These are phyloP conservation scores for Penicillium sp. DNA, from an alignment of 2,329 filamentous ascomycete species.

Conservation along the genomic window DNA sequence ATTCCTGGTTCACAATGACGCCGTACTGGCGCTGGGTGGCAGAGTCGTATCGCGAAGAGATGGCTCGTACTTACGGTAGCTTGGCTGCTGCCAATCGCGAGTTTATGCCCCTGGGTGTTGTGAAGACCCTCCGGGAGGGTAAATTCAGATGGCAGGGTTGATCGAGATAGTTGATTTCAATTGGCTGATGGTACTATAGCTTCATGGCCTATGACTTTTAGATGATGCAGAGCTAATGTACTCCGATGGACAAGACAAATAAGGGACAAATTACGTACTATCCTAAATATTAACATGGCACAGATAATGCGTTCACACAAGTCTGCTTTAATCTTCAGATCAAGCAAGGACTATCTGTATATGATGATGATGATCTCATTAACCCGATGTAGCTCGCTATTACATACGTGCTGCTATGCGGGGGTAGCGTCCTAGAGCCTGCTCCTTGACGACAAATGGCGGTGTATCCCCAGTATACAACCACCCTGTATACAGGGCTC, in stretches of 20 bases:
- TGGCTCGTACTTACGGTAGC: conserved; percentile 41
- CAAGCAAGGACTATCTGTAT: no score
- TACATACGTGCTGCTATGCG: no score
- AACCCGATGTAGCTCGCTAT: no score
- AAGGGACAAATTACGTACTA: no score
- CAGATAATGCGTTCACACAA: no score
- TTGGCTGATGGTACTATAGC: neutral
- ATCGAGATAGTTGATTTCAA: neutral
- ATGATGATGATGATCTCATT: no score
- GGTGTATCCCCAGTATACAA: no score
- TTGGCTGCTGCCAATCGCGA: conserved; percentile 42
- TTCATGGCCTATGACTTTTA: neutral
- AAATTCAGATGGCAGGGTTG: conserved; percentile 44
- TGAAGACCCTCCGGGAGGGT: conserved; percentile 43
- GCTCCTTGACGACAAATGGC: no score
- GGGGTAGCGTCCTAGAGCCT: no score
- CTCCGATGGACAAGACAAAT: neutral
- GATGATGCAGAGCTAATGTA: neutral
- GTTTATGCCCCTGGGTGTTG: conserved; percentile 44
- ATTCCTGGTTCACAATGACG: conserved; percentile 35
- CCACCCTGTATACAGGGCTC: no score
- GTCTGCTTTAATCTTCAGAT: no score
- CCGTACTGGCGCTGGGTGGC: conserved; percentile 46
- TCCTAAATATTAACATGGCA: no score
- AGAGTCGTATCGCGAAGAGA: conserved; percentile 42